Evolutionary conservation across 164 flowering plant species (phyloP).

Genomic region (Piper betle): DNA sequence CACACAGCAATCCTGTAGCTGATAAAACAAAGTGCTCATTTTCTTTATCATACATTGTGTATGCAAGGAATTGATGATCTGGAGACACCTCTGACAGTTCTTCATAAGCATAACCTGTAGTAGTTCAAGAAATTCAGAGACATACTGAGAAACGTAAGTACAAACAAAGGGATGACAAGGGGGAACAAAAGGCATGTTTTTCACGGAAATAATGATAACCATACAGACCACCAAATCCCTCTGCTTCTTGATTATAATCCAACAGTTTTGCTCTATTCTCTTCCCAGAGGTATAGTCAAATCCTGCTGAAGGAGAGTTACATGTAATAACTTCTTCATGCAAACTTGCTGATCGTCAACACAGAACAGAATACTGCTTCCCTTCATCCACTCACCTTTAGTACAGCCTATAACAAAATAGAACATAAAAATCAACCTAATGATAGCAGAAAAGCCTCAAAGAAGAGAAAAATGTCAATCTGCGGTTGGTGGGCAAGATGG

Average conservation of each 20-base stretch:
- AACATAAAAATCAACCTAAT: not conserved
- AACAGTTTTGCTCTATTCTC: conserved; percentile 78
- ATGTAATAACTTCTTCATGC: conserved; percentile 64
- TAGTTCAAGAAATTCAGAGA: not conserved
- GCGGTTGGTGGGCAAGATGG: too few species aligned
- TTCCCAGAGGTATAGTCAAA: conserved; percentile 80
- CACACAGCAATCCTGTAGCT: conserved; percentile 61
- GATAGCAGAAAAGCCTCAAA: too few species aligned
- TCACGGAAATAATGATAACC: not conserved
- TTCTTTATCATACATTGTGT: conserved; percentile 91
- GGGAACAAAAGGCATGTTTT: not conserved
- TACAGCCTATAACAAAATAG: conserved; percentile 53
- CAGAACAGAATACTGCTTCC: conserved; percentile 74
- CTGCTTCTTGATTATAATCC: conserved; percentile 90
- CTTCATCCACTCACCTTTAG: conserved; percentile 84
- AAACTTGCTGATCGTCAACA: conserved; percentile 64
- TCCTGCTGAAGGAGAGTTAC: conserved; percentile 69
- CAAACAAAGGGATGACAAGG: not conserved
- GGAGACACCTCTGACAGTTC: conserved; percentile 91
- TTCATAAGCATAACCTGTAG: conserved; percentile 78
- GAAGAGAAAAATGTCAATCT: too few species aligned
- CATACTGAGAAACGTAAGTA: not conserved
- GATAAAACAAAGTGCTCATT: conserved; percentile 62
- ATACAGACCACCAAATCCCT: conserved; percentile 83
- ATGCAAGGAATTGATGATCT: conserved; percentile 74